These are phyloP conservation scores for Aspergillus hiratsukae DNA, from an alignment of 2,329 filamentous ascomycete genomes.

Conservation along the genomic window DNA sequence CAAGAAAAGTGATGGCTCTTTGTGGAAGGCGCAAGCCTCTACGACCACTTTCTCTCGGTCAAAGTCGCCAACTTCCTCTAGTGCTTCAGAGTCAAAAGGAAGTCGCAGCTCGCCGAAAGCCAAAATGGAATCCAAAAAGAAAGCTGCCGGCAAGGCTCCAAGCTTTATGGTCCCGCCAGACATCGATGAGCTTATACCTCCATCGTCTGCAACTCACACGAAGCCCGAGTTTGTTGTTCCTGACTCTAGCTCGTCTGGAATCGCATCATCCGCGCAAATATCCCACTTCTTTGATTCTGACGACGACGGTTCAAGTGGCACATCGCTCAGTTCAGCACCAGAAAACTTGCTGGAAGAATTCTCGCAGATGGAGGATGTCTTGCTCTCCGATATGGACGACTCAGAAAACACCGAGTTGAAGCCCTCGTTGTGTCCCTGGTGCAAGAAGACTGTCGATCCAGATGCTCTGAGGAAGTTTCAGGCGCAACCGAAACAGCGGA, in stretches of 20 bases:
- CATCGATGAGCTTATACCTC: conserved; percentile 15
- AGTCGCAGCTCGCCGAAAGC: conserved; percentile 3
- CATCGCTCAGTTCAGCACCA: conserved; percentile 27
- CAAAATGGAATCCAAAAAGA: conserved; percentile 5
- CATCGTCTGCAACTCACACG: conserved; percentile 6
- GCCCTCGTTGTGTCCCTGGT: conserved; percentile 61
- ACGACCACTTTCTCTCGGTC: conserved; percentile 7
- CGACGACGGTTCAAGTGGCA: conserved; percentile 26
- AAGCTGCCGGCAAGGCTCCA: conserved; percentile 2
- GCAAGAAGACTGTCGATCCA: conserved; percentile 55
- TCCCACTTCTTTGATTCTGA: conserved; percentile 19
- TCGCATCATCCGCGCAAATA: conserved; percentile 19
- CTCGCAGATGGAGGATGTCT: conserved; percentile 11
- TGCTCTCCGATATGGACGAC: conserved; percentile 8
- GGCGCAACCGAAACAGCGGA: conserved; percentile 27
- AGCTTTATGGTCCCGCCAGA: conserved; percentile 24
- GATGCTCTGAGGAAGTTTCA: conserved; percentile 53
- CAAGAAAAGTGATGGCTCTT: conserved; percentile 10
- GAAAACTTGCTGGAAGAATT: conserved; percentile 17
- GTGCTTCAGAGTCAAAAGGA: conserved; percentile 5
- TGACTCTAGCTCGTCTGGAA: conserved; percentile 25
- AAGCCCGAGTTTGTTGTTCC: conserved; percentile 23
- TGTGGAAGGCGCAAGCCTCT: conserved; percentile 11
- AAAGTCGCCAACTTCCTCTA: conserved; percentile 7
- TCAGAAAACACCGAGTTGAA: conserved; percentile 6